A percentile compares a stretch with the other conserved stretches of the same genome.
Evolutionary conservation across 345 rosid species (phyloP).

Genomic region (Syzygium aromaticum): DNA sequence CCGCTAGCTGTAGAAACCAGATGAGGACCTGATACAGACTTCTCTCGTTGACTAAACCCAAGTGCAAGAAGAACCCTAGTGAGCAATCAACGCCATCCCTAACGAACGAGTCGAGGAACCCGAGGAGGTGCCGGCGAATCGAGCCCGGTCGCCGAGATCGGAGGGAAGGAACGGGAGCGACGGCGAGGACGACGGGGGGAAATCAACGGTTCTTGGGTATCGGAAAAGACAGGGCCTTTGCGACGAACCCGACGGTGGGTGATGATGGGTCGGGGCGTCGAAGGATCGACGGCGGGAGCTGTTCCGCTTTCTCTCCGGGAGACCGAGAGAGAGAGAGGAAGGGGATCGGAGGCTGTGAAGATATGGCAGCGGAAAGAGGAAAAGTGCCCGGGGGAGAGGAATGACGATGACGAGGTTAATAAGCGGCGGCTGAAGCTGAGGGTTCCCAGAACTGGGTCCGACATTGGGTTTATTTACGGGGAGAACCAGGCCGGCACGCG

Average conservation of each 20-base stretch:
- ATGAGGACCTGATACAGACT: constrained; percentile 37
- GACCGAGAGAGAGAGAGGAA: neutral
- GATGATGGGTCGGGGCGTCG: neutral
- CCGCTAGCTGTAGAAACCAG: constrained; percentile 19
- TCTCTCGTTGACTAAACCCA: neutral
- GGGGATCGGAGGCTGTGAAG: neutral
- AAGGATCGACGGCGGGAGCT: neutral
- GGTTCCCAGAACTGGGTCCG: neutral
- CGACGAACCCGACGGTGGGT: neutral
- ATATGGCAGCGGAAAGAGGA: neutral
- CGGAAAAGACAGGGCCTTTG: neutral
- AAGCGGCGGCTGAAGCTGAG: neutral
- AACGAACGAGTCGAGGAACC: neutral
- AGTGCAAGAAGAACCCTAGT: neutral
- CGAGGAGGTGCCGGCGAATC: neutral
- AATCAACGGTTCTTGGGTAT: neutral
- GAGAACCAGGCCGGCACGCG: neutral
- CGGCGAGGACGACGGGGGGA: too few relatives aligned
- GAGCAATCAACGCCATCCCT: neutral
- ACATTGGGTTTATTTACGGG: neutral
- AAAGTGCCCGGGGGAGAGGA: neutral
- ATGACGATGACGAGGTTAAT: neutral
- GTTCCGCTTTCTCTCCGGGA: neutral
- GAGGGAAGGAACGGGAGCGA: neutral
- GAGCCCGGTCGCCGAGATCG: neutral